Evolutionary conservation across 2,329 filamentous ascomycete species (phyloP), one percentile per base, ranked within the genome.

Genomic region (Fusarium xylarioides): DNA sequence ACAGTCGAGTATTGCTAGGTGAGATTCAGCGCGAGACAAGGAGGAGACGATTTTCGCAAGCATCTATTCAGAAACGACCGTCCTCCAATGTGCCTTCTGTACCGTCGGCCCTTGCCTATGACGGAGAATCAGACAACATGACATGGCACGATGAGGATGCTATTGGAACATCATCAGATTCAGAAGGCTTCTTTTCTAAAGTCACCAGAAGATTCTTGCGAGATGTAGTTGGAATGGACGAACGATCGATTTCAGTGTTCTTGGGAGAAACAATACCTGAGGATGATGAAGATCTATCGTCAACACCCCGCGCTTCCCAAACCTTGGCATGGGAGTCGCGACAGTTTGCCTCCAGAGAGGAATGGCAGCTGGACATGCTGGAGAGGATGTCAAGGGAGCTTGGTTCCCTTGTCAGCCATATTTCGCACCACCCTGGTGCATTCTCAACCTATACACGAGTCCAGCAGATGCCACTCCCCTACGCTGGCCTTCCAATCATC

Each of bases 181-280:
- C 86, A 46, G 91, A 94, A 72, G 91, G 92, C 2, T 89, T 97
- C 74, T 94, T 94, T 90, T 91, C 91, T 68, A 89, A 92, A 16
- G 90, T 98, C 55, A 97, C 95, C 6, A 90, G 93, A 65, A 94
- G 91, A 77, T 92, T 98, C 34, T 94, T 99, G 75, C 90, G 91
- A 58, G 95, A 98, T 79, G 84, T 99, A 47, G 93, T 98, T 80
- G 95, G 95, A 14, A 93, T 99, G 62, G 95, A 98, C 76, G 94
- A 98, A 71, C 89, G 90, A 55, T 86, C 96, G 26, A 87, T 99
- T 14, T 93, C 93, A 1, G 91, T 98, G 55, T 91, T 99, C 14
- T 92, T 98, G 63, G 96, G 96, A 18, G 95, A 98, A 80, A 85
- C 89, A 5, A 83, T 97, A 30, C 90, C 91, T 6, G 84, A 83